Conservation (phyloP, 257 asterid species). For the Plantago elongata region DNA sequence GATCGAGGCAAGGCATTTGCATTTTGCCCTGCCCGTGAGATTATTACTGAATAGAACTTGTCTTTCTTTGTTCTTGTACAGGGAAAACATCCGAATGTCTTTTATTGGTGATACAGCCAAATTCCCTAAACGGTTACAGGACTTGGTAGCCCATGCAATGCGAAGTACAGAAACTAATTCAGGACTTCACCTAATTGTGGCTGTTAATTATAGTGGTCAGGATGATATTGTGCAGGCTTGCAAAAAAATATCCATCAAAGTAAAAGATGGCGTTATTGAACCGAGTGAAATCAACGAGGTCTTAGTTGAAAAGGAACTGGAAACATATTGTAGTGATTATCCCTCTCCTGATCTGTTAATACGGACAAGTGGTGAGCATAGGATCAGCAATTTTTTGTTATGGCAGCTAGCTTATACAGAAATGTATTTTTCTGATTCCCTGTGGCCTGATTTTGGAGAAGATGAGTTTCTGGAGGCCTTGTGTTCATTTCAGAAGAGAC, state of each 20-base stretch:
- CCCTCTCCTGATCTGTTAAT: conserved; percentile 57
- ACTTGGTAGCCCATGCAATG: conserved; percentile 21
- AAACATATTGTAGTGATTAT: conserved; percentile 42
- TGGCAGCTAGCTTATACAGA: conserved; percentile 77
- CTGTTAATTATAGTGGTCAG: conserved; percentile 39
- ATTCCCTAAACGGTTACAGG: conserved; percentile 35
- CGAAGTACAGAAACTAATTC: conserved; percentile 27
- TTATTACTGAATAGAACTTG: too few relatives aligned
- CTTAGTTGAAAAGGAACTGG: conserved; percentile 43
- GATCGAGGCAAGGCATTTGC: too few relatives aligned
- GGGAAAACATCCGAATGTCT: conserved; percentile 44
- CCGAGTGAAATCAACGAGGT: conserved; percentile 40
- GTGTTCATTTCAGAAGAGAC: conserved; percentile 45
- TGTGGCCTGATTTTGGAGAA: conserved; percentile 72
- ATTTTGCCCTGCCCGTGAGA: too few relatives aligned
- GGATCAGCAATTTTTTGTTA: conserved; percentile 59
- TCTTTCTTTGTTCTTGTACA: conserved; percentile 23
- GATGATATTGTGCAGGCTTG: conserved; percentile 41
- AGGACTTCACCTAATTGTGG: conserved; percentile 36
- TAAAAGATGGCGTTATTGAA: conserved; percentile 45
- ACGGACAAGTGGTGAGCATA: conserved; percentile 64
- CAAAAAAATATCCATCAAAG: conserved; percentile 40
- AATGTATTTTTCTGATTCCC: conserved; percentile 35
- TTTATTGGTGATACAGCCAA: conserved; percentile 51
- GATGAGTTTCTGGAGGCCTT: conserved; percentile 48